A percentile compares a stretch with the other conserved stretches of the same genome.
These are phyloP conservation scores for Trichosporon coremiiforme DNA, from an alignment of 1,284 basidiomycete genomes.

Conservation along the genomic window DNA sequence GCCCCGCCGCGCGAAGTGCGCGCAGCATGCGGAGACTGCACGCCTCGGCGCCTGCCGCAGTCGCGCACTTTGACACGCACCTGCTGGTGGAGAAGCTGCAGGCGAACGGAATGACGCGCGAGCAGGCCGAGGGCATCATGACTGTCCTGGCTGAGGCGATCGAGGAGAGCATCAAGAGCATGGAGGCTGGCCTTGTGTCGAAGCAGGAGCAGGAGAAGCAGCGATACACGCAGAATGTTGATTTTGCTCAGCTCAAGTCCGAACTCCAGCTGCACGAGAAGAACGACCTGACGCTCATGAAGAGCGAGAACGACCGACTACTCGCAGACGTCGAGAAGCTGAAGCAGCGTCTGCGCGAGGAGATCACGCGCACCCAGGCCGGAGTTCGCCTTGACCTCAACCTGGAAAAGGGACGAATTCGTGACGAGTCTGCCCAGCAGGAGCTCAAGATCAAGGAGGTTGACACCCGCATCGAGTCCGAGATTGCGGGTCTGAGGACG, in stretches of 20 bases:
- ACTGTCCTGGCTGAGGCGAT: slow-evolving; percentile 90
- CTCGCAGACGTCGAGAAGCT: slow-evolving; percentile 91
- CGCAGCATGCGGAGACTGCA: slow-evolving; percentile 24
- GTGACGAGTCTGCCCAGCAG: slow-evolving; percentile 89
- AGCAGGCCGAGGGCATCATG: slow-evolving; percentile 94
- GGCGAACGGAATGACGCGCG: slow-evolving; percentile 78
- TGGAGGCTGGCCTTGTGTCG: slow-evolving; percentile 91
- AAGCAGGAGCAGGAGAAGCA: slow-evolving; percentile 95
- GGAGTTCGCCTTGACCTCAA: slow-evolving; percentile 95
- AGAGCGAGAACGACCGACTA: slow-evolving; percentile 91
- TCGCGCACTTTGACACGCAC: slow-evolving; percentile 84
- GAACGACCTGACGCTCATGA: slow-evolving; percentile 94
- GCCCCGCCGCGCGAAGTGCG: slow-evolving; percentile 5
- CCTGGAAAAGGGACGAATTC: slow-evolving; percentile 90
- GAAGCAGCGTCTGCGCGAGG: slow-evolving; percentile 89
- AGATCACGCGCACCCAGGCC: slow-evolving; percentile 87
- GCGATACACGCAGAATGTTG: slow-evolving; percentile 94
- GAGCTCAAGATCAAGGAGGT: slow-evolving; percentile 98
- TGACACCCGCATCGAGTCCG: slow-evolving; percentile 94
- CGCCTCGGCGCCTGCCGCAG: slow-evolving; percentile 22
- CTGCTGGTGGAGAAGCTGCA: slow-evolving; percentile 87
- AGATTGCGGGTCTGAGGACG: slow-evolving; percentile 87
- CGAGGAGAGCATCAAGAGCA: slow-evolving; percentile 88
- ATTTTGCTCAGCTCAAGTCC: slow-evolving; percentile 95
- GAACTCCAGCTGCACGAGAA: slow-evolving; percentile 96